Evolutionary conservation across 805 yeast genomes (phyloP), one percentile per base, ranked within the genome.

Genomic region (Saturnispora gosingensis): DNA sequence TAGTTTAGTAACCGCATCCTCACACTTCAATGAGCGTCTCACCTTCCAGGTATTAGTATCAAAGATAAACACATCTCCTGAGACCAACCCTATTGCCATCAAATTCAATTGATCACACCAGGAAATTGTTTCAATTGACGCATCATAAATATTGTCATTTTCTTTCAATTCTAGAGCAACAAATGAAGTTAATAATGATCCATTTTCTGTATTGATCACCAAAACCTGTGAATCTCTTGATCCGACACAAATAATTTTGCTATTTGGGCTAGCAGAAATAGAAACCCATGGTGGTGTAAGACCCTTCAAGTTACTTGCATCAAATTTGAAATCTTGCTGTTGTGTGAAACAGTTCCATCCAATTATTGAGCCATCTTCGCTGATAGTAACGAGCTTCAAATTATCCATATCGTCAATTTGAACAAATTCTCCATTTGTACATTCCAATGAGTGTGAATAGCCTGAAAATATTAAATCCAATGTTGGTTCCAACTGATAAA

Each of bases 291-390:
- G 95, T 49, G 93, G 85, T 54, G 75, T 72, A 49, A 77, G 75
- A 30, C 93, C 95, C 61, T 80, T 84, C 64, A 88, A 79, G 53
- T 83, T 85, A 24, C 74, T 73, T 24, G 81, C 78, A 51, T 77
- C 75, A 54, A 87, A 71, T 61, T 82, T 85, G 72, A 80, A 91
- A 56, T 78, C 74, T 36, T 81, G 80, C 45, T 78, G 81, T 30
- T 82, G 82, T 4, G 91, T 82, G 71, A 80, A 90, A 52, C 90
- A 86, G 63, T 89, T 88, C 98, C 98, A 91, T 53, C 82, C 82
- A 52, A 90, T 82, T 34, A 93, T 78, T 5, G 88, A 72, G 28
- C 96, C 89, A 68, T 93, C 98, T 56, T 88, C 90, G 22, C 95
- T 81, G 20, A 81, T 72, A 1, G 96, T 85, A 15, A 88, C 77